Evolutionary conservation across 305 asterid genomes (phyloP), one percentile per base, ranked within the genome.

Genomic region (Solanum chacoense): DNA sequence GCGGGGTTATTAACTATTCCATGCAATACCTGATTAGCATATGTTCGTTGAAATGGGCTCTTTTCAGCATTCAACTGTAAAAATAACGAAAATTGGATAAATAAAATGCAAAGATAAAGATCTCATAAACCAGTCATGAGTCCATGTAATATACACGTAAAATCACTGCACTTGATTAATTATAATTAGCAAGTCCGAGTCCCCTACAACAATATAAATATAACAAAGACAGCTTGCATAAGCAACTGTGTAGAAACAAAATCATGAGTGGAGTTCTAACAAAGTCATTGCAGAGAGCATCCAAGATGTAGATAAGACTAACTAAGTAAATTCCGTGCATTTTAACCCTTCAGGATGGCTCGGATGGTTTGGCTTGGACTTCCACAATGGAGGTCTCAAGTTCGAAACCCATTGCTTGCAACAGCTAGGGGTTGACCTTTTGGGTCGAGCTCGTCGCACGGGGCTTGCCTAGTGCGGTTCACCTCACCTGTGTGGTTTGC

Each of bases 31-130:
- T 92, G 95, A 85, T 89, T 87, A 71, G 95, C 95, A 91, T 92
- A 93, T n/a, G 93, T 92, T 80, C 94, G 88, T 91, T 93, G 95
- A 85, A 93, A 93, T 0, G 93, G 94, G 73, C 95, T 93, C 92
- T 93, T 93, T 36, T 93, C 95, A 14, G 92, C 91, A 89, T 92
- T 93, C 90, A 93, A 91, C 95, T 92, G 93, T 85, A 90, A 88
- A 75, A 59, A 84, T n/a, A 65, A 85, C 16, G 50, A 88, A 20
- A 84, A 29, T 76, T 28, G 76, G 72, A 89, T 59, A 71, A 59
- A 36, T 45, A 45, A 77, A 63, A 34, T 87, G 86, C 40, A 69
- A 79, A 79, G 71, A 22, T 28, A 42, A 31, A 50, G 86, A 31
- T 74, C n/a, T 36, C 55, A 74, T 12, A 32, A 29, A 26, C 40